Conservation (phyloP, 176 grass and related monocot genomes). For the Guadua angustifolia region DNA sequence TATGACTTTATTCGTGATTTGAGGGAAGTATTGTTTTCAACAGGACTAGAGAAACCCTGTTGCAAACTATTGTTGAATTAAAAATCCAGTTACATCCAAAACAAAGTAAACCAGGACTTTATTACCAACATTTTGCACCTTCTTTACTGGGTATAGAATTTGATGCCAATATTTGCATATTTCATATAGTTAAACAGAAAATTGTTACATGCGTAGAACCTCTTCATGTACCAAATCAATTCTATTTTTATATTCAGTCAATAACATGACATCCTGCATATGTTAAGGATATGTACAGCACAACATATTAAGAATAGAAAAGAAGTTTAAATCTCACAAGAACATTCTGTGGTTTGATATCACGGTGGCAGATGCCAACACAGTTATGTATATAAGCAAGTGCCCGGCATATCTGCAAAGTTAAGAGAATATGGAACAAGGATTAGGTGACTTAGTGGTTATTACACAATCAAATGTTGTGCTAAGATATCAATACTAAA, state of each 20-base stretch:
- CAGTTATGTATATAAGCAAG: constrained; percentile 96
- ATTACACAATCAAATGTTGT: neutral
- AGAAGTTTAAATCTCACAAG: constrained; percentile 67
- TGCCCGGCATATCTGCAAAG: constrained; percentile 89
- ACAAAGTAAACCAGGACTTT: neutral
- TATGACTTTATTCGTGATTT: neutral
- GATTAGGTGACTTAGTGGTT: constrained; percentile 31
- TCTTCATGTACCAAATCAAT: constrained; percentile 23
- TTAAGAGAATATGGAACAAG: constrained; percentile 15
- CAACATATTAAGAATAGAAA: constrained; percentile 34
- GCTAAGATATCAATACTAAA: neutral
- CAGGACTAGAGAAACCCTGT: neutral
- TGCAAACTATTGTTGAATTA: neutral
- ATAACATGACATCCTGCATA: neutral
- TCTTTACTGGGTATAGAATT: neutral
- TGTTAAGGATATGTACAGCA: neutral
- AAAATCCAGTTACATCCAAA: neutral
- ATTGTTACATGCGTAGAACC: neutral
- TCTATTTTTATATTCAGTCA: neutral
- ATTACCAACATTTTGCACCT: neutral
- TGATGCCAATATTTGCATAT: neutral
- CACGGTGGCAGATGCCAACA: constrained; percentile 92
- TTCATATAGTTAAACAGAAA: constrained; percentile 9
- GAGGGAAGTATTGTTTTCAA: neutral
- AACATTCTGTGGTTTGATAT: constrained; percentile 98